phyloP scores from a whole-genome alignment of 2,329 filamentous ascomycete species.

The Macroventuria anomochaeta region DNA sequence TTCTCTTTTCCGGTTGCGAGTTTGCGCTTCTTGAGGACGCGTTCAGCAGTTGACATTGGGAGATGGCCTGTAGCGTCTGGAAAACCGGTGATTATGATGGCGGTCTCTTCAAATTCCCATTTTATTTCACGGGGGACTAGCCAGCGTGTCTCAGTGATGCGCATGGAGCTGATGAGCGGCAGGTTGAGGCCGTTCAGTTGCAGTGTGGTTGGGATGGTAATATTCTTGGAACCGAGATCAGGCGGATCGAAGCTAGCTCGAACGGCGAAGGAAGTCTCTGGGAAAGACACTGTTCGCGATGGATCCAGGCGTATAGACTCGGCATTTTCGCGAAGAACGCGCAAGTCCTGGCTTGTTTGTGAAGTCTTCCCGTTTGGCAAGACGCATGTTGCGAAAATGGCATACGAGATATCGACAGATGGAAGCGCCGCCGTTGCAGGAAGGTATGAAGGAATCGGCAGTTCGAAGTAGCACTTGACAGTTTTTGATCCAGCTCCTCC shows the following conservation, averaged over 20 bases:
- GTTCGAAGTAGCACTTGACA: slow-evolving; percentile 3
- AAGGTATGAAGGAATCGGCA: slow-evolving; percentile 6
- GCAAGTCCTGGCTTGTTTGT: slow-evolving; percentile 1
- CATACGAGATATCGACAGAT: slow-evolving; percentile 6
- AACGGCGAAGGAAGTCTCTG: slow-evolving; percentile 12
- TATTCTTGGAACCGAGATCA: not conserved
- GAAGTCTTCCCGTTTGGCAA: not conserved
- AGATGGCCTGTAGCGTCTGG: slow-evolving; percentile 14
- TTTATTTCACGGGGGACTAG: slow-evolving; percentile 9
- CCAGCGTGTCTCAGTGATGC: slow-evolving; percentile 14
- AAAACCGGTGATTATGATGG: slow-evolving; percentile 6
- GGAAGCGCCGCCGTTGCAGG: slow-evolving; percentile 8
- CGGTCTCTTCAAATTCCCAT: slow-evolving; percentile 11
- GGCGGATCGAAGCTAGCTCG: slow-evolving; percentile 8
- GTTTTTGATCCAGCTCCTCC: not conserved
- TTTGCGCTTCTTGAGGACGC: slow-evolving; percentile 4
- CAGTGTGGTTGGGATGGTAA: slow-evolving; percentile 4
- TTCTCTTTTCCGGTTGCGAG: slow-evolving; percentile 7
- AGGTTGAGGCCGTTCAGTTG: slow-evolving; percentile 8
- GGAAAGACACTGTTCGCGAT: slow-evolving; percentile 10
- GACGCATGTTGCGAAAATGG: slow-evolving; percentile 7
- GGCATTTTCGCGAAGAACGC: not conserved
- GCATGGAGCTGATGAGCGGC: slow-evolving; percentile 4
- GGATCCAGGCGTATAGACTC: not conserved
- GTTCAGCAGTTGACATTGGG: slow-evolving; percentile 6